These are phyloP conservation scores for Pouteria campechiana DNA, from an alignment of 179 eudicot genomes.

Conservation along the genomic window DNA sequence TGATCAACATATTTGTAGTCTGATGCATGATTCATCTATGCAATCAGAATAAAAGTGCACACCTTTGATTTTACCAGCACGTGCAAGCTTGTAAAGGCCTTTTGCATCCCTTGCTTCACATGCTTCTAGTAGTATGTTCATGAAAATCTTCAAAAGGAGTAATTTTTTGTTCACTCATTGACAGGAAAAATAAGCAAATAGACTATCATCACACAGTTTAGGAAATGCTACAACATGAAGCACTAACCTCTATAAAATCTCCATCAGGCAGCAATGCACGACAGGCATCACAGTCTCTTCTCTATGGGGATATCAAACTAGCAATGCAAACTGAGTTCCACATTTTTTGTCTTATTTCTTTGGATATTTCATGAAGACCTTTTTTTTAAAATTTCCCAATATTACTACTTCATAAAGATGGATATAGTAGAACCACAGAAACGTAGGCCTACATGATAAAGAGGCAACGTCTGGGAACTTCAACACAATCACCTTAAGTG, in stretches of 20 bases:
- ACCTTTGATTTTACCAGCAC: constrained; percentile 92
- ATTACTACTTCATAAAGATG: too few species aligned
- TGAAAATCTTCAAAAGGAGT: constrained; percentile 57
- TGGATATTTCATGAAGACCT: too few species aligned
- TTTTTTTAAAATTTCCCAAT: too few species aligned
- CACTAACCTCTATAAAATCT: constrained; percentile 78
- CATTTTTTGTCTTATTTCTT: too few species aligned
- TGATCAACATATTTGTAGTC: background rate
- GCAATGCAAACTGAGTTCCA: too few species aligned
- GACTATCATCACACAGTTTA: too few species aligned
- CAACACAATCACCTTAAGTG: too few species aligned
- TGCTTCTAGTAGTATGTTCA: constrained; percentile 78
- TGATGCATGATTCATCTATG: background rate
- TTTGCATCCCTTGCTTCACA: constrained; percentile 95
- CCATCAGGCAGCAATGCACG: constrained; percentile 70
- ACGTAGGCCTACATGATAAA: too few species aligned
- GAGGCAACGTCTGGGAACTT: too few species aligned
- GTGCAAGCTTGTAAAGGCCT: constrained; percentile 88
- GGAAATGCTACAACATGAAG: constrained; percentile 6
- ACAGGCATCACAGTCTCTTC: constrained; percentile 62
- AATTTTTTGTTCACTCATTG: background rate
- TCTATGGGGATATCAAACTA: too few species aligned
- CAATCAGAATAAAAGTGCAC: constrained; percentile 1
- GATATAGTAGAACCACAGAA: too few species aligned
- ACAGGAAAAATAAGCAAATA: too few species aligned